These are phyloP conservation scores for Phaffomyces antillensis DNA, from an alignment of 805 yeast species.

Conservation along the genomic window DNA sequence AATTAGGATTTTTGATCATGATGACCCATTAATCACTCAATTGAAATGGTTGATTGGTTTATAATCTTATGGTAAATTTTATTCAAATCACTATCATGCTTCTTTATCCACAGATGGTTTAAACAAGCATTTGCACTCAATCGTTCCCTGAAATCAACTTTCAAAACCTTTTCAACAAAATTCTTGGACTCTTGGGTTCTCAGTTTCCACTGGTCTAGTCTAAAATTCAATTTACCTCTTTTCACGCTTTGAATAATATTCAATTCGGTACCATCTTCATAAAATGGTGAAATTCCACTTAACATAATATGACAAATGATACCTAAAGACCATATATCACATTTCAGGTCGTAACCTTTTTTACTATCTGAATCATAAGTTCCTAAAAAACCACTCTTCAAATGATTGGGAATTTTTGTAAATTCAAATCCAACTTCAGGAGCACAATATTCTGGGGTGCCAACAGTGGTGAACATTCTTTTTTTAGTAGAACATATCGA, in stretches of 20 bases:
- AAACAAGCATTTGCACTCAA: conserved; percentile 33
- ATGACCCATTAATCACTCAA: no score
- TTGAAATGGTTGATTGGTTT: not conserved
- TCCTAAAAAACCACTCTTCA: conserved; percentile 20
- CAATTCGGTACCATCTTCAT: conserved; percentile 36
- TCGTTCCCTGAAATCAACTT: conserved; percentile 32
- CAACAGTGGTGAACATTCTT: conserved; percentile 45
- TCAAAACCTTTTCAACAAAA: conserved; percentile 36
- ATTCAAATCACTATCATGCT: conserved; percentile 29
- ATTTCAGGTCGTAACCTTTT: conserved; percentile 44
- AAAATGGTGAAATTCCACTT: conserved; percentile 61
- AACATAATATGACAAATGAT: conserved; percentile 51
- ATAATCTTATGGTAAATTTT: conserved; percentile 29
- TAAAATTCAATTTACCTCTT: conserved; percentile 33
- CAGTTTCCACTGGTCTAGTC: conserved; percentile 33
- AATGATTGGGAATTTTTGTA: conserved; percentile 22
- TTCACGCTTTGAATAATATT: conserved; percentile 36
- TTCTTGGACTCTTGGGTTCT: conserved; percentile 37
- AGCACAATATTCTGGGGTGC: conserved; percentile 67
- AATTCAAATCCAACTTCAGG: conserved; percentile 55
- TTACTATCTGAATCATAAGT: conserved; percentile 8
- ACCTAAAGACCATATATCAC: conserved; percentile 69
- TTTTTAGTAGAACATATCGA: conserved; percentile 21
- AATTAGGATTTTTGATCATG: no score
- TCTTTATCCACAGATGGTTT: conserved; percentile 41